Evolutionary conservation across 2,329 filamentous ascomycete genomes (phyloP).

Genomic region (Alternaria postmessia): DNA sequence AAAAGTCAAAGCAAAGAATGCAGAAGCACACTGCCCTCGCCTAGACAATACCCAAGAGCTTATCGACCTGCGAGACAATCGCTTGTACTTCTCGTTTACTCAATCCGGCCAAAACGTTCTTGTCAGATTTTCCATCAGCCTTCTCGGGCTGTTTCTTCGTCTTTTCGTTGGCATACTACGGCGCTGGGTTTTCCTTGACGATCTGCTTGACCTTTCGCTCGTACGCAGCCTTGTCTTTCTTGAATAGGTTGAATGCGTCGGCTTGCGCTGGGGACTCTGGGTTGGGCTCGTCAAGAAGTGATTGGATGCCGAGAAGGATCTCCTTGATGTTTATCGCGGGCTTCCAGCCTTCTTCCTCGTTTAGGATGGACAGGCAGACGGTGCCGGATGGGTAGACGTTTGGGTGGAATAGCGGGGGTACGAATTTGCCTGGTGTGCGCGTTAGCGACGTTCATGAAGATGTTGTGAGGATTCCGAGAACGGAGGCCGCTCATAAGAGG

Average conservation of each 20-base stretch:
- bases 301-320: constrained; percentile 94
- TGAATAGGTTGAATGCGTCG: constrained; percentile 96
- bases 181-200: constrained; percentile 87
- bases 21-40: background rate
- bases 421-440: constrained; percentile 80
- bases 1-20: background rate
- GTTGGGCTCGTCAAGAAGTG: constrained; percentile 94
- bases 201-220: constrained; percentile 86
- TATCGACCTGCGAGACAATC: background rate
- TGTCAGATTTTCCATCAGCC: background rate
- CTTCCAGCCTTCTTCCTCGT: constrained; percentile 98
- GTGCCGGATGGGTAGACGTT: constrained; percentile 99
- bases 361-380: constrained; percentile 94
- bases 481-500: background rate
- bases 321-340: constrained; percentile 98
- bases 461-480: background rate
- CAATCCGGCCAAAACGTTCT: background rate
- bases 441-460: background rate
- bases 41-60: background rate
- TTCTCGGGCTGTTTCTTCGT: background rate
- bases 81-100: background rate
- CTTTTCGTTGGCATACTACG: constrained; percentile 52
- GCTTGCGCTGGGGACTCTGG: constrained; percentile 96
- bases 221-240: constrained; percentile 86
- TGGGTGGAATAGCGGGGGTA: constrained; percentile 93